These are phyloP conservation scores for Sporothrix brunneoviolacea DNA, from an alignment of 2,329 filamentous ascomycete genomes.

Conservation along the genomic window DNA sequence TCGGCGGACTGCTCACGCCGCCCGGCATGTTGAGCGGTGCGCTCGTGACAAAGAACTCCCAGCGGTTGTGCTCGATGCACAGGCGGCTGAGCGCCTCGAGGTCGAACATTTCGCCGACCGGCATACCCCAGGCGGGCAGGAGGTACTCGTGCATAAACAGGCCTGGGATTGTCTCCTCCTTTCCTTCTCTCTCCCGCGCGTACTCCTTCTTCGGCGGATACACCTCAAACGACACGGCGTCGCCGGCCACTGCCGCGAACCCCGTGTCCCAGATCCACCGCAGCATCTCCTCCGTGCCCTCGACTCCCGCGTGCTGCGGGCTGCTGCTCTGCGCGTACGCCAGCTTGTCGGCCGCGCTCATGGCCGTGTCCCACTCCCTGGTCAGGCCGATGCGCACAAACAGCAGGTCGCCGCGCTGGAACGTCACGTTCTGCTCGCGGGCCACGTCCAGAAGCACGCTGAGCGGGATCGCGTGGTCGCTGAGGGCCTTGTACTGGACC, in stretches of 20 bases:
- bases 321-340: conserved; percentile 17
- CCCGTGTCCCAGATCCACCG: conserved; percentile 40
- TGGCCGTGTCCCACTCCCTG: conserved; percentile 42
- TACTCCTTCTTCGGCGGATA: conserved; percentile 32
- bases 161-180: conserved; percentile 6
- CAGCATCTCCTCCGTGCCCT: conserved; percentile 31
- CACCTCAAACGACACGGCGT: conserved; percentile 26
- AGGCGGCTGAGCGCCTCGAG: conserved; percentile 11
- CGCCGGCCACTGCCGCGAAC: conserved; percentile 40
- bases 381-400: conserved; percentile 40
- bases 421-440: conserved; percentile 35
- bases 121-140: conserved; percentile 14
- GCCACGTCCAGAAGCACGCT: conserved; percentile 28
- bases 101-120: conserved; percentile 15
- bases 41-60: conserved; percentile 44
- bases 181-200: neutral
- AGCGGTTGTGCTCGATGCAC: conserved; percentile 39
- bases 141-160: conserved; percentile 17
- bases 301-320: conserved; percentile 32
- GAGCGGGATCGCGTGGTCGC: conserved; percentile 31
- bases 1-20: conserved; percentile 13
- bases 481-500: conserved; percentile 31
- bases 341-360: conserved; percentile 24
- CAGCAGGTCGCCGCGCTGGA: conserved; percentile 46
- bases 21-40: conserved; percentile 14